Evolutionary conservation across 2,329 filamentous ascomycete genomes (phyloP).

Genomic region (Microthyrium microscopicum): DNA sequence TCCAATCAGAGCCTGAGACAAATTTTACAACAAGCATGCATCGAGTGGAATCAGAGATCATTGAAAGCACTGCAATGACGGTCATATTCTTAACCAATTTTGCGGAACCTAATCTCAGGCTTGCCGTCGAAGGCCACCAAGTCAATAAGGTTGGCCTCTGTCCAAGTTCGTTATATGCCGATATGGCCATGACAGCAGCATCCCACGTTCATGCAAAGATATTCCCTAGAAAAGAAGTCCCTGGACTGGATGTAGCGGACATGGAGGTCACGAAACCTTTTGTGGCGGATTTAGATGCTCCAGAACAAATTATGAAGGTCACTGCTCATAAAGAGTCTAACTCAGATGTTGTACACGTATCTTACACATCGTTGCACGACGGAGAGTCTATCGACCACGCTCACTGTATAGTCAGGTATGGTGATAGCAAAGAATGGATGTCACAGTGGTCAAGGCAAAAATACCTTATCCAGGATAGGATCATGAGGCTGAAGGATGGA

Average conservation of each 20-base stretch:
- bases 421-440: too few relatives aligned
- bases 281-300: too few relatives aligned
- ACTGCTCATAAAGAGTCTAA: too few relatives aligned
- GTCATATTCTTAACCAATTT: slow-evolving; percentile 6
- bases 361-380: too few relatives aligned
- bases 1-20: not conserved
- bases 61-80: not conserved
- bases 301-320: too few relatives aligned
- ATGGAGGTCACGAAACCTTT: not conserved
- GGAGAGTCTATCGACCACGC: too few relatives aligned
- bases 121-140: slow-evolving; percentile 4
- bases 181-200: slow-evolving; percentile 6
- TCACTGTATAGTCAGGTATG: too few relatives aligned
- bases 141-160: slow-evolving; percentile 4
- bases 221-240: not conserved
- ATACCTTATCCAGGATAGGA: too few relatives aligned
- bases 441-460: too few relatives aligned
- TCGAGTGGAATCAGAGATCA: not conserved
- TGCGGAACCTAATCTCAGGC: slow-evolving; percentile 2
- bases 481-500: too few relatives aligned
- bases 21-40: slow-evolving; percentile 1
- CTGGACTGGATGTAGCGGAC: not conserved
- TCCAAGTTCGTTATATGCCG: slow-evolving; percentile 8
- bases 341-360: too few relatives aligned
- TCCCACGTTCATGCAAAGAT: not conserved